Percentiles rank a stretch among this genome's conserved stretches.
These are phyloP conservation scores for Kwoniella botswanensis DNA, from an alignment of 768 basidiomycete genomes.

Conservation along the genomic window DNA sequence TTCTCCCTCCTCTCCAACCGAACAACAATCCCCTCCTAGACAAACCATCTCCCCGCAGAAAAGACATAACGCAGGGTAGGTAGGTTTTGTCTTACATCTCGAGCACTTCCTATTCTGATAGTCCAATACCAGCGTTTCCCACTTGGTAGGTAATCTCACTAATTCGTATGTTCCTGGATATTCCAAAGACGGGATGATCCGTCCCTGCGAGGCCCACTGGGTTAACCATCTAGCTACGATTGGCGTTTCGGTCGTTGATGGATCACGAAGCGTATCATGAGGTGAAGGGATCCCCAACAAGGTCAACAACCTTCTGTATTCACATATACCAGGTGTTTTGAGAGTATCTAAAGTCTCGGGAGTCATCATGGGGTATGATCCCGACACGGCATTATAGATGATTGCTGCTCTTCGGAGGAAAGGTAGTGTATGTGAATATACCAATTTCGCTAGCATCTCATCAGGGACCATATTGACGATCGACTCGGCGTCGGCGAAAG, in stretches of 20 bases:
- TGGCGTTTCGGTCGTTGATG: slow-evolving; percentile 43
- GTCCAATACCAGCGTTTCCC: slow-evolving; percentile 81
- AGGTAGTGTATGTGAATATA: slow-evolving; percentile 86
- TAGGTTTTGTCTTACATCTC: slow-evolving; percentile 77
- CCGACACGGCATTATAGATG: slow-evolving; percentile 71
- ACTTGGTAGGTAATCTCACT: slow-evolving; percentile 74
- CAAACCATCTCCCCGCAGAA: slow-evolving; percentile 87
- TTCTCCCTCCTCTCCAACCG: slow-evolving; percentile 73
- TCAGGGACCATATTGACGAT: slow-evolving; percentile 72
- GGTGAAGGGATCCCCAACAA: slow-evolving; percentile 80
- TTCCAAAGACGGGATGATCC: slow-evolving; percentile 75
- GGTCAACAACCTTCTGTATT: slow-evolving; percentile 77
- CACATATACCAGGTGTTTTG: slow-evolving; percentile 62
- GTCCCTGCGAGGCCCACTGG: slow-evolving; percentile 81
- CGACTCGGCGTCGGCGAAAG: slow-evolving; percentile 41
- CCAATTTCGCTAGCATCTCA: slow-evolving; percentile 77
- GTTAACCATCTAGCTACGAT: slow-evolving; percentile 84
- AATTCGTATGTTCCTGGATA: slow-evolving; percentile 83
- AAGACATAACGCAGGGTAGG: slow-evolving; percentile 87
- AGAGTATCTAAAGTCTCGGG: slow-evolving; percentile 45
- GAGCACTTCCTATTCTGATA: slow-evolving; percentile 74
- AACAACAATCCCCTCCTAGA: slow-evolving; percentile 90
- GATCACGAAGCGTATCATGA: slow-evolving; percentile 61
- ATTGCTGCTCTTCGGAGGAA: slow-evolving; percentile 89
- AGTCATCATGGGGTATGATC: slow-evolving; percentile 35